Evolutionary conservation across 73 alveolate species (phyloP).

Genomic region (Paramecium caudatum): DNA sequence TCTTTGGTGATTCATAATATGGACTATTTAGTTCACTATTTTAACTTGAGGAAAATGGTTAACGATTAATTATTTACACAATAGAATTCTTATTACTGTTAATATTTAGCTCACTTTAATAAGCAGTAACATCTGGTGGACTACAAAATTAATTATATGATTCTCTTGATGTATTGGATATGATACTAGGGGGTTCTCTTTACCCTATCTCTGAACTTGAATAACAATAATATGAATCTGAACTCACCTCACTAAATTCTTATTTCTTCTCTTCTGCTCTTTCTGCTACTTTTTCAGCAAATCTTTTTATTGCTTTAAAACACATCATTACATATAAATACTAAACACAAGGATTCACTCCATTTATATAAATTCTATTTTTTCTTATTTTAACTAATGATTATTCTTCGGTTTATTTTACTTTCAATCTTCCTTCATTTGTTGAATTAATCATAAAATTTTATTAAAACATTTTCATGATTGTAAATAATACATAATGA

Average conservation of each 20-base stretch:
- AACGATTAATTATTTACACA: background rate
- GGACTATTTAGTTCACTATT: conserved; percentile 19
- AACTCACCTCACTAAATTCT: conserved; percentile 13
- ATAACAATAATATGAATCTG: conserved; percentile 53
- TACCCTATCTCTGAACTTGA: conserved; percentile 8
- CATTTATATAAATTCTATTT: conserved; percentile 14
- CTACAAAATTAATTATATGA: conserved; percentile 6
- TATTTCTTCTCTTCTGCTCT: background rate
- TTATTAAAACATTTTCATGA: conserved; percentile 65
- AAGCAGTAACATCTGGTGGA: conserved; percentile 39
- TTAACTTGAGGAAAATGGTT: conserved; percentile 7
- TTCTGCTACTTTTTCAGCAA: conserved; percentile 1
- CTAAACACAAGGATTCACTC: conserved; percentile 55
- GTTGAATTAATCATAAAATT: background rate
- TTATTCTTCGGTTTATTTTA: conserved; percentile 9
- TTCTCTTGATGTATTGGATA: conserved; percentile 18
- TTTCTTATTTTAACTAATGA: conserved; percentile 29
- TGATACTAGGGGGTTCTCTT: conserved; percentile 25
- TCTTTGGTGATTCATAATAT: background rate
- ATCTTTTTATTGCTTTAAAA: conserved; percentile 38
- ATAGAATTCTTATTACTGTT: conserved; percentile 15
- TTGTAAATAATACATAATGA: conserved; percentile 71
- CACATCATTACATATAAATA: conserved; percentile 58
- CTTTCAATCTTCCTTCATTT: background rate
- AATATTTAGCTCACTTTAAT: background rate